Evolutionary conservation across 2,329 filamentous ascomycete species (phyloP).

Genomic region (Sporothrix brunneoviolacea): DNA sequence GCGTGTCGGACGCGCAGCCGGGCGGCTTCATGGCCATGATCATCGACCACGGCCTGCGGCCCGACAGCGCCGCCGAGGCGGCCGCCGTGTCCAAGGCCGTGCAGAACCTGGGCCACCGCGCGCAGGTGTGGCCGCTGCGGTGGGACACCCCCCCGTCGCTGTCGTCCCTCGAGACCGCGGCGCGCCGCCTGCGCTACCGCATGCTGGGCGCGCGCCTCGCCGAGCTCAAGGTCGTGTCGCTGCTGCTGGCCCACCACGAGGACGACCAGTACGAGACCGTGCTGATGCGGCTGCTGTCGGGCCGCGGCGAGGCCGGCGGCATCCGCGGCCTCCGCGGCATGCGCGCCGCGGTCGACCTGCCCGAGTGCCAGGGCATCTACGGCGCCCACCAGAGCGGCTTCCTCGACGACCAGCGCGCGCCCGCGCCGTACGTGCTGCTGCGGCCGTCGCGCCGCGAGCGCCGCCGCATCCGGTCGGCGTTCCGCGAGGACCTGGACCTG

Average conservation of each 20-base stretch:
- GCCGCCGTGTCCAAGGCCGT: slow-evolving; percentile 34
- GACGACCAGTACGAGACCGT: slow-evolving; percentile 92
- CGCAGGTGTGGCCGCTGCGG: slow-evolving; percentile 29
- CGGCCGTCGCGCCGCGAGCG: slow-evolving; percentile 21
- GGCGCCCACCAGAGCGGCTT: slow-evolving; percentile 62
- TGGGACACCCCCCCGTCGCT: slow-evolving; percentile 43
- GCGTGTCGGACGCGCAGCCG: slow-evolving; percentile 40
- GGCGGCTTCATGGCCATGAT: slow-evolving; percentile 39
- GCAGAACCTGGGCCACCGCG: slow-evolving; percentile 27
- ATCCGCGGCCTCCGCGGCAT: slow-evolving; percentile 69
- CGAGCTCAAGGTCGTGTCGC: slow-evolving; percentile 41
- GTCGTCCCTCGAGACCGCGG: slow-evolving; percentile 68
- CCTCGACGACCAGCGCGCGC: slow-evolving; percentile 37
- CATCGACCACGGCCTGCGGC: slow-evolving; percentile 52
- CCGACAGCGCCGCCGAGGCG: slow-evolving; percentile 47
- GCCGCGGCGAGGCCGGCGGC: slow-evolving; percentile 60
- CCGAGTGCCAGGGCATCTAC: slow-evolving; percentile 72
- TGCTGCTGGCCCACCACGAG: slow-evolving; percentile 79
- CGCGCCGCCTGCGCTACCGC: slow-evolving; percentile 68
- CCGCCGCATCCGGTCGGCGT: slow-evolving; percentile 20
- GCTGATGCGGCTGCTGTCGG: slow-evolving; percentile 65
- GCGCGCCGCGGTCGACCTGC: slow-evolving; percentile 58
- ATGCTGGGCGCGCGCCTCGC: slow-evolving; percentile 57
- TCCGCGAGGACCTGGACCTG: slow-evolving; percentile 23
- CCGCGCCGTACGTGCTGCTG: slow-evolving; percentile 33